Evolutionary conservation across 768 basidiomycete species (phyloP).

Genomic region (Xerocomus potaroensis): DNA sequence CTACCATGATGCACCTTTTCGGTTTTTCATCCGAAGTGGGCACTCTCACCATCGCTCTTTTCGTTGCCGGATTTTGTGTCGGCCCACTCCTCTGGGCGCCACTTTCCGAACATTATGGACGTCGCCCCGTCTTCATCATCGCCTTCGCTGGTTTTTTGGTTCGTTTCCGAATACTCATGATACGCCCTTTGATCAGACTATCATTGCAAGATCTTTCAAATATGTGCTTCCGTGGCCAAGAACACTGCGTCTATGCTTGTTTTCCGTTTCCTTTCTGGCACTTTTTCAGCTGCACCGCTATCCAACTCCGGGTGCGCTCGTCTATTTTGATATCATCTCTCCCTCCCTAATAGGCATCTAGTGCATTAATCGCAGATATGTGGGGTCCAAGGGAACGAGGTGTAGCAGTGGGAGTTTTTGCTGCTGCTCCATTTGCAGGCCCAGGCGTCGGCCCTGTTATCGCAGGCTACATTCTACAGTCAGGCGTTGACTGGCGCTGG

Average conservation of each 20-base stretch:
- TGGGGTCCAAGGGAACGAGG: constrained; percentile 62
- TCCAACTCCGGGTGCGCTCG: constrained; percentile 62
- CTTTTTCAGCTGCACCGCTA: neutral
- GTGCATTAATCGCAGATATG: constrained; percentile 53
- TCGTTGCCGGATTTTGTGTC: constrained; percentile 62
- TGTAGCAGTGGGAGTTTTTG: constrained; percentile 64
- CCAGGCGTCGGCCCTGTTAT: constrained; percentile 57
- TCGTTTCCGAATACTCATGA: constrained; percentile 10
- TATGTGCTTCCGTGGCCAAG: constrained; percentile 56
- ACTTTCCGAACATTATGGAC: constrained; percentile 51
- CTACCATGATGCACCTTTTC: constrained; percentile 43
- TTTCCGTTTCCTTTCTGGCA: constrained; percentile 66
- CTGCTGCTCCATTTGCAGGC: constrained; percentile 63
- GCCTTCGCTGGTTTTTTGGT: constrained; percentile 56
- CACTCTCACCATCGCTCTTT: constrained; percentile 55
- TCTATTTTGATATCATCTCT: neutral
- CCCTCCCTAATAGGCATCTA: constrained; percentile 10
- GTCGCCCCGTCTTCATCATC: constrained; percentile 52
- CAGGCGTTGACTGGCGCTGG: constrained; percentile 54
- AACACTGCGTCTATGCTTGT: constrained; percentile 63
- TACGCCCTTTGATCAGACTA: neutral
- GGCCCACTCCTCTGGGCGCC: constrained; percentile 62
- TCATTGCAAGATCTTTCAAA: constrained; percentile 47
- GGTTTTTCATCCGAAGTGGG: constrained; percentile 49
- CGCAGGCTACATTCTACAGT: constrained; percentile 38